These are phyloP conservation scores for Diplosphaera chodatii DNA, from an alignment of 139 green algal genomes.

Conservation along the genomic window DNA sequence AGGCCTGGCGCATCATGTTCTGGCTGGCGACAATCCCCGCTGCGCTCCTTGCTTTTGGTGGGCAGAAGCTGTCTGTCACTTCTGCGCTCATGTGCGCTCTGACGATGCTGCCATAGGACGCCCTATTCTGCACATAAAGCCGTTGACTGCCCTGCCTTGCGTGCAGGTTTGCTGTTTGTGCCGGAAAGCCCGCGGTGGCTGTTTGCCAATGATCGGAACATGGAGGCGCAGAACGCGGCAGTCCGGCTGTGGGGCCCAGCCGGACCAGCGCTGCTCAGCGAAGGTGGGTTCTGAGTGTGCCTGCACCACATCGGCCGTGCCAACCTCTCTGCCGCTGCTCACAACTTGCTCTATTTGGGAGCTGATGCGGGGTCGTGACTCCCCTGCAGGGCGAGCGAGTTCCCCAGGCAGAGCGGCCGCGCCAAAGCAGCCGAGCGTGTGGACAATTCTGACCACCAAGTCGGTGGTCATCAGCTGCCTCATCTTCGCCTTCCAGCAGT, in stretches of 20 bases:
- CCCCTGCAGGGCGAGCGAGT: neutral
- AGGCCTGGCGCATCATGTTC: conserved; percentile 86
- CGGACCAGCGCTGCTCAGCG: conserved; percentile 22
- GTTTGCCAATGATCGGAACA: conserved; percentile 28
- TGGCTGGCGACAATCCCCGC: conserved; percentile 60
- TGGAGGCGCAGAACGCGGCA: conserved; percentile 48
- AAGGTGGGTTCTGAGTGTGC: neutral
- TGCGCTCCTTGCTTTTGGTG: conserved; percentile 62
- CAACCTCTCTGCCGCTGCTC: no score
- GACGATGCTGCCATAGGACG: no score
- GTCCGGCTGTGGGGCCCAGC: conserved; percentile 55
- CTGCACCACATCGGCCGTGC: no score
- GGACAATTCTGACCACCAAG: conserved; percentile 38
- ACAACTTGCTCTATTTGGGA: neutral
- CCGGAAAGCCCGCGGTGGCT: conserved; percentile 86
- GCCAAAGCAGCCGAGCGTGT: conserved; percentile 18
- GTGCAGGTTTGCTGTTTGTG: conserved; percentile 62
- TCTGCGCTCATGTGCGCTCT: no score
- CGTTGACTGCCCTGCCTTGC: neutral
- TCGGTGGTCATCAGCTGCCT: conserved; percentile 41
- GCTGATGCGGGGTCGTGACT: neutral
- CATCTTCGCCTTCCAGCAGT: conserved; percentile 94
- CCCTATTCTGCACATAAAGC: neutral
- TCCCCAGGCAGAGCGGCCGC: neutral
- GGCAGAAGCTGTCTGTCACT: conserved; percentile 3